A percentile compares a stretch with the other conserved stretches of the same genome.
Conservation (phyloP, 306 rosid genomes). For the Elaeagnus macrophylla region DNA sequence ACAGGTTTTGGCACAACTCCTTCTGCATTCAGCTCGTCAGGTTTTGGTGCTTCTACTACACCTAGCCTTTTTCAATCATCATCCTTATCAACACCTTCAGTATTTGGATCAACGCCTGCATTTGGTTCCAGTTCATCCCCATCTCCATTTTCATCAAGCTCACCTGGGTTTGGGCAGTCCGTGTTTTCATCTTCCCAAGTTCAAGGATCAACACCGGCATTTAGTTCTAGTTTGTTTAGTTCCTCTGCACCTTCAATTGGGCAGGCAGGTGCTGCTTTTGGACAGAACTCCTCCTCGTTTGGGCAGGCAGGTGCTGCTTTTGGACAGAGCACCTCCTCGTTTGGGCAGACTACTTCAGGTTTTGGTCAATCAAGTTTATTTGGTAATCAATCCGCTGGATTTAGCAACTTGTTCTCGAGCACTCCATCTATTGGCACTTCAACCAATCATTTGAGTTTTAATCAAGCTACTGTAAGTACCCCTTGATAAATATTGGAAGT, state of each 20-base stretch:
- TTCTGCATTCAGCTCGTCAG: conserved; percentile 54
- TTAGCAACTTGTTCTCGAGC: conserved; percentile 44
- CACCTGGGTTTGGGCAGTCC: conserved; percentile 24
- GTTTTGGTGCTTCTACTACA: conserved; percentile 41
- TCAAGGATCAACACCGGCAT: conserved; percentile 39
- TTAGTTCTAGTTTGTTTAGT: conserved; percentile 46
- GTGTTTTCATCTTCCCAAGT: conserved; percentile 36
- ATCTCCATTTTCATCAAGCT: conserved; percentile 28
- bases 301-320: conserved; percentile 45
- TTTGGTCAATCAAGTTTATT: conserved; percentile 40
- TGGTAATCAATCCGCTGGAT: conserved; percentile 44
- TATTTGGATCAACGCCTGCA: conserved; percentile 30
- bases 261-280: conserved; percentile 46
- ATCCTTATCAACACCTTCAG: conserved; percentile 25
- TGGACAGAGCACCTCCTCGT: conserved; percentile 43
- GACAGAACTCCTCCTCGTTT: conserved; percentile 43
- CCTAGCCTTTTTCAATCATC: conserved; percentile 38
- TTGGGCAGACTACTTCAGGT: conserved; percentile 41
- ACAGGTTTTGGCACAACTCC: conserved; percentile 40
- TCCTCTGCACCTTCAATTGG: conserved; percentile 37
- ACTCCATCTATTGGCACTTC: conserved; percentile 38
- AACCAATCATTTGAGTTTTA: conserved; percentile 38
- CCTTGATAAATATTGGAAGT: background rate
- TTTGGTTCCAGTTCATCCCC: conserved; percentile 43
- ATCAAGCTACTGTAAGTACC: conserved; percentile 53